Base-by-base conservation (phyloP, 768 basidiomycete genomes). In the Mycena venus region DNA sequence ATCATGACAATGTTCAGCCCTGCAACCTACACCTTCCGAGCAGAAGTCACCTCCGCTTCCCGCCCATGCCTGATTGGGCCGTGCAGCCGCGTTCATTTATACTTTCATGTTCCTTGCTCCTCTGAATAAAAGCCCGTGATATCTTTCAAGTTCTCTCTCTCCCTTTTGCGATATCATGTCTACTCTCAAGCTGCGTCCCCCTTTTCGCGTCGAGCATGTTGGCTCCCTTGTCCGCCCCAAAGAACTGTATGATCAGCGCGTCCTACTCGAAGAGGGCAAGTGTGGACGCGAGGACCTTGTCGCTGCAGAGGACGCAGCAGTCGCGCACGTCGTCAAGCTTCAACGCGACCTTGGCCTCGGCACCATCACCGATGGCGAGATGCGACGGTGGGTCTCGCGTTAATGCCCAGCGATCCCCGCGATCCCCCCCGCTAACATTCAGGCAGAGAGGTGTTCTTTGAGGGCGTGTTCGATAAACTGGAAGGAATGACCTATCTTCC, bases 401-500 rank as follows among this genome's bases (percentile, higher is more conserved):
- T 56, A 44, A 9, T 25, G 62, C 64, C 23, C 31, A n/a, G n/a
- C n/a, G n/a, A n/a, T n/a, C n/a, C n/a, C n/a, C n/a, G n/a, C 62
- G 19, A 63, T 19, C 31, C 21, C 44, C 17, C 23, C 23, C 29
- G 42, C 53, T 64, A 9, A 74, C 21, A 19, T 6, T 44, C 4
- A 34, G 25, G 6, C 79, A 92, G 91, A 76, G 84, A 85, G 55
- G 83, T 87, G 82, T 93, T 91, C 80, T 92, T 86, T 68, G 90
- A 93, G 56, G 92, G 92, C 23, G 90, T 93, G 34, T 92, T 92
- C 79, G 88, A 93, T 77, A 91, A 88, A 65, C 81, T 94, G 47
- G 89, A 91, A 61, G 92, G 92, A 59, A 92, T 93, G 90, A 85
- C 84, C 61, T 83, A 81, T 72, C 83, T 91, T 64, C 87, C 88